These are phyloP conservation scores for Apostasia shenzhenica DNA, from an alignment of 106 monocot genomes.

Conservation along the genomic window DNA sequence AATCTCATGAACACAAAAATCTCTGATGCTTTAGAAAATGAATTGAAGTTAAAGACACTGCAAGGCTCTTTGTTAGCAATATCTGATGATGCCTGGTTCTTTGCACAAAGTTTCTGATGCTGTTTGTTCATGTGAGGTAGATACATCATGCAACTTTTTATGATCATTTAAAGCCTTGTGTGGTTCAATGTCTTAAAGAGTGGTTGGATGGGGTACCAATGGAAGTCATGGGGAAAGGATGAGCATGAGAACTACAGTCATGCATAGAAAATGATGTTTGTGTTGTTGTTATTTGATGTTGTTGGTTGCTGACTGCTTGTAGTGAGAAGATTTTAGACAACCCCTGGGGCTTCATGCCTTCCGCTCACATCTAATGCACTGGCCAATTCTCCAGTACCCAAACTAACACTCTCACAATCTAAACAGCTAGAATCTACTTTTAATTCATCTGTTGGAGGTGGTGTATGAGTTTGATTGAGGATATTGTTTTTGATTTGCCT, in stretches of 20 bases:
- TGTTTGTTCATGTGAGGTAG: background rate
- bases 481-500: background rate
- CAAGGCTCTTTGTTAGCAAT: background rate
- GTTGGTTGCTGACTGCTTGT: background rate
- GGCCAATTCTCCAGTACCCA: background rate
- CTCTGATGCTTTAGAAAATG: background rate
- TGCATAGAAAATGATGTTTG: background rate
- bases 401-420: background rate
- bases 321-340: background rate
- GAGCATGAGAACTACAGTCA: background rate
- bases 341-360: background rate
- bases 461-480: no score
- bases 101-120: background rate
- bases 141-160: background rate
- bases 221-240: background rate
- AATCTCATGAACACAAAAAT: background rate
- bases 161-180: background rate
- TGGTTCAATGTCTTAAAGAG: background rate
- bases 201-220: background rate
- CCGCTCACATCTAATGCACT: background rate
- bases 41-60: background rate
- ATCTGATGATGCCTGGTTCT: background rate
- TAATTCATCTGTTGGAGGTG: no score
- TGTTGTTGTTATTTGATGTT: background rate
- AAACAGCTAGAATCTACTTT: no score